These are phyloP conservation scores for Bipolaris gigantea DNA, from an alignment of 2,329 filamentous ascomycete genomes.

Conservation along the genomic window DNA sequence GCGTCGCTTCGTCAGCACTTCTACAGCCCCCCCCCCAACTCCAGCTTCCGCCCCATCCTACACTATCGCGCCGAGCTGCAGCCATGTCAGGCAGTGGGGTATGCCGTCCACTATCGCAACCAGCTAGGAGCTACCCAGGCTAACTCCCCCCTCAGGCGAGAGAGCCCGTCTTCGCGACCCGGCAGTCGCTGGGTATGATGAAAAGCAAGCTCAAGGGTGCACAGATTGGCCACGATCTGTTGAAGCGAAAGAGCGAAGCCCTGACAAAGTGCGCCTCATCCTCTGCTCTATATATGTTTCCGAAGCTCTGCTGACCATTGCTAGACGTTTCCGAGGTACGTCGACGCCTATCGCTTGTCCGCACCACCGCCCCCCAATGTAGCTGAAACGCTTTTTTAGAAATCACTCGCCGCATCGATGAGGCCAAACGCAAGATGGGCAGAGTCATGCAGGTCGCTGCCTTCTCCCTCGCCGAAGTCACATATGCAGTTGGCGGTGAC, in stretches of 20 bases:
- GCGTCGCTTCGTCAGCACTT: conserved; percentile 3
- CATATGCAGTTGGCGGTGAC: conserved; percentile 90
- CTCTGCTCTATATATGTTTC: conserved; percentile 1
- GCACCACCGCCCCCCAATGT: conserved; percentile 8
- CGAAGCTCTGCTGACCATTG: conserved; percentile 19
- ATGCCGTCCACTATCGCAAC: conserved; percentile 25
- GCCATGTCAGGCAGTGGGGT: conserved; percentile 60
- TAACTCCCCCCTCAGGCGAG: conserved; percentile 66
- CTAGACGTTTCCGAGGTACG: conserved; percentile 84
- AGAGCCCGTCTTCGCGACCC: conserved; percentile 95
- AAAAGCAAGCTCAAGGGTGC: conserved; percentile 92
- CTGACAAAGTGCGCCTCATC: conserved; percentile 76
- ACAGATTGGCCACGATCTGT: conserved; percentile 79
- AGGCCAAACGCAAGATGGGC: conserved; percentile 99
- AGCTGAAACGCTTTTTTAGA: conserved; percentile 54
- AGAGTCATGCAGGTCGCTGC: conserved; percentile 98
- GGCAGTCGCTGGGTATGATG: conserved; percentile 95
- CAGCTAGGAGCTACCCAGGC: conserved; percentile 3
- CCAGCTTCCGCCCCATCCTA: neutral
- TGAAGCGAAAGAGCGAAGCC: conserved; percentile 98
- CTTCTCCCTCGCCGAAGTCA: conserved; percentile 95
- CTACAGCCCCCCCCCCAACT: neutral
- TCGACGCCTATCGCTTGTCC: conserved; percentile 13
- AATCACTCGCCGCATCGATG: conserved; percentile 95
- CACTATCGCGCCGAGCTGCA: conserved; percentile 16